Base-by-base conservation (phyloP, 2,329 filamentous ascomycete genomes). In the Clonostachys rhizophaga region DNA sequence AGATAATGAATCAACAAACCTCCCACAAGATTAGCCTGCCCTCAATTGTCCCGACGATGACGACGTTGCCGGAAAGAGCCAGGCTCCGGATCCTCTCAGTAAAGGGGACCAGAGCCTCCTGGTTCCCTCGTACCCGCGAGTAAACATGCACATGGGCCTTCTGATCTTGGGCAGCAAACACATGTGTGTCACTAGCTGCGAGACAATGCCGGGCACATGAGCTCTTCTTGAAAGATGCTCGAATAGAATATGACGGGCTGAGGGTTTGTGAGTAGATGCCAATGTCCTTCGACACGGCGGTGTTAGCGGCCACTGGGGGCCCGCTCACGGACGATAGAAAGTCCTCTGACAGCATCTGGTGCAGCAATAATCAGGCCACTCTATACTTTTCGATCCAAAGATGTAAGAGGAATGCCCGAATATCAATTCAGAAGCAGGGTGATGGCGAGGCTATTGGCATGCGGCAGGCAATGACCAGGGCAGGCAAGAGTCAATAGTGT, bases 91-190 rank as follows among this genome's bases (percentile, higher is more conserved):
- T 89, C 57, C 84, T 81, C 67, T 97, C 92, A 0, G 87, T 84
- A 58, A 99, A 95, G 1, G 91, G 87, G 17, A 97, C 83, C 16
- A 89, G 79, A 7, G 89, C 87, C 68, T 97, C 92, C 62, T 96
- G 91, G 57, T 88, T 94, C 30, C 88, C 88, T 52, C 88, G 87
- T 49, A 84, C 77, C 47, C 91, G 80, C 49, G 81, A 91, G 68
- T 97, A 99, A 47, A 99, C 90, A 68, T 97, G 89, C 2, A 99
- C 79, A 40, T 95, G 88, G 0, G 91, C 89, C 67, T 96, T 97
- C 54, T 91, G 91, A 44, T 87, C 79, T 65, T 99, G 94, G 5
- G 90, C 92, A 5, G 91, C 87, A 63, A 96, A 99, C 42, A 97
- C 77, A 63, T 99, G 94, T 17, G 85, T 85, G 41, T 81, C 75